Conservation (phyloP, 2,329 filamentous ascomycete genomes). For the Fusarium compactum region DNA sequence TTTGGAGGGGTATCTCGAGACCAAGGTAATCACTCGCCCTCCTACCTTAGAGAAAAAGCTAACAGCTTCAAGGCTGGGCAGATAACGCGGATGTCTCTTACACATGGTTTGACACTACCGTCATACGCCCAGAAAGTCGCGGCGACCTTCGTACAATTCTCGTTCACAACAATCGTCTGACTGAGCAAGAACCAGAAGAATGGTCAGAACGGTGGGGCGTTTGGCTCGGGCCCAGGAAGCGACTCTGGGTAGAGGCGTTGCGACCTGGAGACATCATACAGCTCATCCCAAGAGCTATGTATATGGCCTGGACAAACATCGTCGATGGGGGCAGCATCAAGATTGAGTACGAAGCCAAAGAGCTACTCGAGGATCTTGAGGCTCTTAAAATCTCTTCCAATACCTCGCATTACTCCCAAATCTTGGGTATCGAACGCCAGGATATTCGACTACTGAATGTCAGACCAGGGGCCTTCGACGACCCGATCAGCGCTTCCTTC, state of each 20-base stretch:
- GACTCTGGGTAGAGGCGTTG: constrained; percentile 27
- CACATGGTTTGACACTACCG: constrained; percentile 38
- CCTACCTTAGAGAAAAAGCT: fast-evolving
- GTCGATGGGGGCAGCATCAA: constrained; percentile 23
- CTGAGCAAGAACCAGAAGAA: constrained; percentile 9
- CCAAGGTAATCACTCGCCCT: constrained; percentile 9
- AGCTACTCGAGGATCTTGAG: background rate
- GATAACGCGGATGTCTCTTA: constrained; percentile 20
- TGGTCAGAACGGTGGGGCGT: constrained; percentile 10
- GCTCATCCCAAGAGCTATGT: constrained; percentile 32
- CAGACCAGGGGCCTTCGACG: constrained; percentile 19
- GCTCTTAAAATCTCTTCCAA: background rate
- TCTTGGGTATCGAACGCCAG: background rate
- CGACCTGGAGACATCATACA: constrained; percentile 28
- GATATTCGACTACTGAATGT: constrained; percentile 29
- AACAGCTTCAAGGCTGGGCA: constrained; percentile 15
- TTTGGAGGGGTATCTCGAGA: constrained; percentile 26
- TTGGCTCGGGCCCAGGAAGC: constrained; percentile 1
- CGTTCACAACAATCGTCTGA: constrained; percentile 18
- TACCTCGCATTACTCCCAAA: background rate
- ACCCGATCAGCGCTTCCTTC: constrained; percentile 16
- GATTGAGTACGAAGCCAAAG: constrained; percentile 25
- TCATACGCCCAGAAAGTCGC: constrained; percentile 29
- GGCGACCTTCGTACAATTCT: constrained; percentile 29
- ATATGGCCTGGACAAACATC: constrained; percentile 37